phyloP scores from a whole-genome alignment of 176 grass and related monocot genomes.

The Puccinellia tenuiflora region DNA sequence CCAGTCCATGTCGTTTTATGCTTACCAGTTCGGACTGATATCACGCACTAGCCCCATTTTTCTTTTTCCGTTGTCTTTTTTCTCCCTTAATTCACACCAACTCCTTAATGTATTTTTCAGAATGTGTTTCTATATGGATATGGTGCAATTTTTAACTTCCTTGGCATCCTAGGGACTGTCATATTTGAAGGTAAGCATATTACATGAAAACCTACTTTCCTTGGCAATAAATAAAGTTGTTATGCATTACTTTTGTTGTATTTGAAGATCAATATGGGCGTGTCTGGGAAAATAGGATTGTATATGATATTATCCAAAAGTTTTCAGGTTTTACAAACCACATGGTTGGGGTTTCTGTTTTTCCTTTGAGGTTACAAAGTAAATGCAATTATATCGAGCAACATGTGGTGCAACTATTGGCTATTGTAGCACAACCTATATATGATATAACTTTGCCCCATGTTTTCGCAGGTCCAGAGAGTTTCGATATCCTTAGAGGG shows the following conservation, averaged over 20 bases:
- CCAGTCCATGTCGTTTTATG: background rate
- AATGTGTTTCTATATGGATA: conserved; percentile 99
- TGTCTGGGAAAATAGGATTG: background rate
- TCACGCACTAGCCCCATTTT: background rate
- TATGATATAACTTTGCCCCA: conserved; percentile 24
- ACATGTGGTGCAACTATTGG: background rate
- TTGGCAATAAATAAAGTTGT: background rate
- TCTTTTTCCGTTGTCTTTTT: background rate
- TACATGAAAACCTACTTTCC: background rate
- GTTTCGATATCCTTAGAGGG: conserved; percentile 91
- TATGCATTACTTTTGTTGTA: background rate
- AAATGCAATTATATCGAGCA: conserved; percentile 3
- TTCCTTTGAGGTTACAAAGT: background rate
- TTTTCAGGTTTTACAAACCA: background rate
- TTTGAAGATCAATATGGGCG: background rate
- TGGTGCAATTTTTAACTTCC: conserved; percentile 98
- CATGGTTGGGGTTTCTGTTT: background rate
- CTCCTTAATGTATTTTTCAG: conserved; percentile 38
- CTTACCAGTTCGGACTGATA: conserved; percentile 10
- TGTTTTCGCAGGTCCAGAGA: conserved; percentile 66
- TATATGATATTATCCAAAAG: background rate
- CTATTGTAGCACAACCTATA: conserved; percentile 13
- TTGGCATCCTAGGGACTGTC: conserved; percentile 82
- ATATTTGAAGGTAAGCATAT: conserved; percentile 73
- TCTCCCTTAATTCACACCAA: conserved; percentile 3